Conservation (phyloP, 495 filamentous ascomycete species). For the Extremus antarcticus region DNA sequence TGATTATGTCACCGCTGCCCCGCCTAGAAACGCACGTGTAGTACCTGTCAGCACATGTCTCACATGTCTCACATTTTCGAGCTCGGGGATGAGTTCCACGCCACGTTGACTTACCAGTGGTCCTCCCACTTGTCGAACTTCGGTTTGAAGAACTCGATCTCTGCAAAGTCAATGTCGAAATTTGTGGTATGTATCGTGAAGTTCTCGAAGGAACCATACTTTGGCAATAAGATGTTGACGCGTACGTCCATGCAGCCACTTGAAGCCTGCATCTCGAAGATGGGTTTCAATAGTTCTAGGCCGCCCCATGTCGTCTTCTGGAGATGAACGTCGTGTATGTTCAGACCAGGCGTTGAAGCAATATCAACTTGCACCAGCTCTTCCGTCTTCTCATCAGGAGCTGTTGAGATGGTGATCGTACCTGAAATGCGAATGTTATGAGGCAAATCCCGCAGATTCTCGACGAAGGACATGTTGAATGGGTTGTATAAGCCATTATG, state of each 20-base stretch:
- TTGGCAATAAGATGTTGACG: neutral
- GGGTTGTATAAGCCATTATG: neutral
- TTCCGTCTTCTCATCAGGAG: neutral
- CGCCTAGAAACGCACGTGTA: too few species aligned
- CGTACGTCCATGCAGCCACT: neutral
- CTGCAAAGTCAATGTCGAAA: neutral
- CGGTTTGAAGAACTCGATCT: neutral
- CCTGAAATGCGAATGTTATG: neutral
- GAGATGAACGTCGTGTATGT: neutral
- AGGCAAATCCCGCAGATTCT: neutral
- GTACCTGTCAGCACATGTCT: too few species aligned
- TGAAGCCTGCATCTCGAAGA: neutral
- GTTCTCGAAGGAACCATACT: neutral
- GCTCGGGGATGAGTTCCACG: too few species aligned
- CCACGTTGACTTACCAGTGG: neutral
- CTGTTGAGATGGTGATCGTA: neutral
- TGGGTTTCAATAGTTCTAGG: neutral
- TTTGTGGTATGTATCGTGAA: neutral
- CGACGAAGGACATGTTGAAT: neutral
- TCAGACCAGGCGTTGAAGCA: neutral
- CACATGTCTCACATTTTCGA: too few species aligned
- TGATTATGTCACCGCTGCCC: neutral
- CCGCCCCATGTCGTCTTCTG: neutral
- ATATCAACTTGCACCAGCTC: neutral
- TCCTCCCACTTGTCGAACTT: neutral